These are phyloP conservation scores for Diaporthe aspalathi DNA, from an alignment of 2,329 filamentous ascomycete genomes.

Conservation along the genomic window DNA sequence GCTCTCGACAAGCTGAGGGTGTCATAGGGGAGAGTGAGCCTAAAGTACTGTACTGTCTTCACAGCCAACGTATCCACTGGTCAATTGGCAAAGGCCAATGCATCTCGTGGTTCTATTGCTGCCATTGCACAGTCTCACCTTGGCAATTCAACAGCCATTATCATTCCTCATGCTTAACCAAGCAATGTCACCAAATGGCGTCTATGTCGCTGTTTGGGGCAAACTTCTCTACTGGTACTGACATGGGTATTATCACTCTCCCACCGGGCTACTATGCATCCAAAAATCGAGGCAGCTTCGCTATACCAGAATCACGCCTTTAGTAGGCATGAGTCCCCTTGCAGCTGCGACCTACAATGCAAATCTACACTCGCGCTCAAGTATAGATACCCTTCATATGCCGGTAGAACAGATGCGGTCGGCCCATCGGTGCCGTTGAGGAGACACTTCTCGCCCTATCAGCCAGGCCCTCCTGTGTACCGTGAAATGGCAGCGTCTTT, in stretches of 20 bases:
- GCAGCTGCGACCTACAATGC: background rate
- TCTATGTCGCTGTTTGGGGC: constrained; percentile 7
- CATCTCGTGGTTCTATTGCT: no score
- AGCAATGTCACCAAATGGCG: background rate
- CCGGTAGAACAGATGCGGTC: no score
- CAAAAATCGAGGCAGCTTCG: background rate
- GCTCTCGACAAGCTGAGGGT: background rate
- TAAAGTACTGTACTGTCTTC: no score
- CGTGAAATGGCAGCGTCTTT: constrained; percentile 22
- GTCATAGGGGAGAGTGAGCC: background rate
- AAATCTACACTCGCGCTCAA: no score
- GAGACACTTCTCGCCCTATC: no score
- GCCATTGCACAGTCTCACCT: background rate
- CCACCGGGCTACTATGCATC: background rate
- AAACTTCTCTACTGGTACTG: background rate
- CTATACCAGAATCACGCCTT: background rate
- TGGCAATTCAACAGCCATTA: background rate
- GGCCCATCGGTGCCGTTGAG: no score
- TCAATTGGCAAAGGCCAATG: no score
- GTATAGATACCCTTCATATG: no score
- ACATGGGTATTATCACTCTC: background rate
- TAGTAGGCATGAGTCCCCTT: background rate
- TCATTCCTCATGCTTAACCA: background rate
- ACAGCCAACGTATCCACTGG: no score
- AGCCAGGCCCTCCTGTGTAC: constrained; percentile 36